Base-by-base conservation (phyloP, 495 filamentous ascomycete species). In the Ascobolus immersus region DNA sequence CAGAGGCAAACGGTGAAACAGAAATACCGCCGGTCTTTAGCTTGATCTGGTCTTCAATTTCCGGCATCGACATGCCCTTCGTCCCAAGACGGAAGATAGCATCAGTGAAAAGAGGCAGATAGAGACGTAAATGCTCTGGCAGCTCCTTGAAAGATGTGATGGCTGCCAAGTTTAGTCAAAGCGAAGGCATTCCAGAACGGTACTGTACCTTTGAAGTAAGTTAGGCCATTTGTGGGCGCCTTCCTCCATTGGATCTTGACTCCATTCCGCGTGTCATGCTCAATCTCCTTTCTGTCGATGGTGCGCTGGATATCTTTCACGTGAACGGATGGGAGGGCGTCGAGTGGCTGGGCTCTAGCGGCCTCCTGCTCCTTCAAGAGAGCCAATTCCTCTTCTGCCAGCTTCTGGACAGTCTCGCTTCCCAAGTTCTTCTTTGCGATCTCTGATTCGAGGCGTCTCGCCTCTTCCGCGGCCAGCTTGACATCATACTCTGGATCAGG, bases 41-140 rank as follows among this genome's bases (percentile, higher is more conserved):
- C 44, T 91, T 93, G 46, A 94, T 93, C 25, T 78, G 54, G 49
- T 93, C 86, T 50, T 96, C 86, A 26, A 92, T 64, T 48, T 93
- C 66, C 50, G 92, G 89, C 78, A 92, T 92, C 0, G 75, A 67
- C 57, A 69, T 73, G 36, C 71, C 65, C 34, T 72, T 71, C 7
- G 86, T 94, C 17, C 86, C 86, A 10, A 96, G 59, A 18, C 86
- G 70, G 73, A 92, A 79, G 24, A 96, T 71, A 7, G 77, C 71
- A 49, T 91, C 80, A 21, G 76, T 79, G 49, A 94, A 96, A 8
- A 96, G 55, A 2, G 86, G 89, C 42, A 94, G 70, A 33, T 91
- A 59, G 38, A 74, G 55, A 22, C 89, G 65, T 18, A 96, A 62
- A 15, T 93, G 77, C 42, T 78, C 71, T 0, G 89, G 86, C 17